phyloP scores from a whole-genome alignment of 331 rosid species.

The Quercus tomentella region DNA sequence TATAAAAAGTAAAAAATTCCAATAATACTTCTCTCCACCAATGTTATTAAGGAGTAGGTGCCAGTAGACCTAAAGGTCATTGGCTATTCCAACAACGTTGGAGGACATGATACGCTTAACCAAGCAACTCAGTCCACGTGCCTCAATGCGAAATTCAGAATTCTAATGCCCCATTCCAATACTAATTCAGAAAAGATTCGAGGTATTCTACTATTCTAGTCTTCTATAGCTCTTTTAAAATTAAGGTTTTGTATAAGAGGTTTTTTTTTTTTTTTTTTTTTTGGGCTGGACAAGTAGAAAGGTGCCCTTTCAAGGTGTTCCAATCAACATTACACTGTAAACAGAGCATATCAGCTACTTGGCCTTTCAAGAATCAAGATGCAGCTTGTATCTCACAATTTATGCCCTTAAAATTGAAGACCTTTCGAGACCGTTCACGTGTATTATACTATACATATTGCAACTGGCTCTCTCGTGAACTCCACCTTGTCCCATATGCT shows the following conservation, averaged over 20 bases:
- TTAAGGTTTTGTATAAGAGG: background rate
- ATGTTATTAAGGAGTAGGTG: no score
- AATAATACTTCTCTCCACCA: no score
- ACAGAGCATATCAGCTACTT: background rate
- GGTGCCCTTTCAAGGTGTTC: background rate
- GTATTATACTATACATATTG: background rate
- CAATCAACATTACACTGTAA: background rate
- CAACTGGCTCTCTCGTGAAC: background rate
- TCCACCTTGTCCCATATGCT: background rate
- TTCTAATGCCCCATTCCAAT: no score
- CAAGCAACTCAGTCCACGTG: no score
- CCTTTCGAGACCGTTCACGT: background rate
- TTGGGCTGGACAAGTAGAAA: background rate
- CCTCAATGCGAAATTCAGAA: no score
- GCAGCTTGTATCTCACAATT: conserved; percentile 9
- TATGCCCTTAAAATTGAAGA: background rate
- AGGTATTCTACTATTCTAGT: background rate
- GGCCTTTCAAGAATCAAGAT: background rate
- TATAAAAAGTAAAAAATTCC: no score
- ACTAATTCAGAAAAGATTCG: no score
- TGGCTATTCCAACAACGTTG: no score
- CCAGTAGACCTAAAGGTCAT: no score
- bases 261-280: background rate
- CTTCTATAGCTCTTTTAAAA: no score
- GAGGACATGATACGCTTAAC: no score